Base-by-base conservation (phyloP, 495 filamentous ascomycete species). In the Pyronema domesticum region DNA sequence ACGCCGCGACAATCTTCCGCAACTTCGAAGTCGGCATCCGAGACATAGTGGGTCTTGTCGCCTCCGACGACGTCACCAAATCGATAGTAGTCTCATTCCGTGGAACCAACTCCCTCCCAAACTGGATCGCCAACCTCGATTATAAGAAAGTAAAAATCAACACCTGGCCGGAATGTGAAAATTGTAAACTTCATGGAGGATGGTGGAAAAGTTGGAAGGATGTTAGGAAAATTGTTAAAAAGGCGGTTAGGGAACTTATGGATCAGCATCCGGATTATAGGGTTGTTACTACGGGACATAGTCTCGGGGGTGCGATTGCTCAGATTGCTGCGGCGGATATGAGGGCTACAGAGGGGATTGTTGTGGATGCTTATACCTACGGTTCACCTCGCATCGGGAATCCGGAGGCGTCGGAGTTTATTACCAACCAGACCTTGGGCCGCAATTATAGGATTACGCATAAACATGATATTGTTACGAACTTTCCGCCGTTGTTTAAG, bases 41-140 rank as follows among this genome's bases (percentile, higher is more conserved):
- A 6, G 82, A 85, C 57, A 75, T 76, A 11, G 73, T 79, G 10
- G 86, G 86, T 36, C 83, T 80, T 60, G 66, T 88, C n/a, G 80
- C 79, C 10, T 68, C 72, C 17, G 86, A 91, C 67, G 62, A 66
- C 18, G 79, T 75, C 30, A 79, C 76, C 58, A 55, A 71, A 17
- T 58, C 77, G 11, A 80, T 89, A 45, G 74, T 89, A 35, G 66
- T 86, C 42, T 73, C 81, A 13, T 81, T 87, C 70, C 76, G 80
- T 33, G 86, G 86, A 56, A 76, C 75, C 23, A 58, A 71, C 11
- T 78, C 76, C 15, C 19, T 83, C 44, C 69, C 71, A 34, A 89
- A 81, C 66, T 89, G 75, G 76, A 70, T 88, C 50, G 70, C 78
- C 18, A 75, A 89, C 64, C 66, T 75, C 58, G 71, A 75, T 56